phyloP scores from a whole-genome alignment of 2,329 filamentous ascomycete species.

The Graphilbum ipis-grandicollis region DNA sequence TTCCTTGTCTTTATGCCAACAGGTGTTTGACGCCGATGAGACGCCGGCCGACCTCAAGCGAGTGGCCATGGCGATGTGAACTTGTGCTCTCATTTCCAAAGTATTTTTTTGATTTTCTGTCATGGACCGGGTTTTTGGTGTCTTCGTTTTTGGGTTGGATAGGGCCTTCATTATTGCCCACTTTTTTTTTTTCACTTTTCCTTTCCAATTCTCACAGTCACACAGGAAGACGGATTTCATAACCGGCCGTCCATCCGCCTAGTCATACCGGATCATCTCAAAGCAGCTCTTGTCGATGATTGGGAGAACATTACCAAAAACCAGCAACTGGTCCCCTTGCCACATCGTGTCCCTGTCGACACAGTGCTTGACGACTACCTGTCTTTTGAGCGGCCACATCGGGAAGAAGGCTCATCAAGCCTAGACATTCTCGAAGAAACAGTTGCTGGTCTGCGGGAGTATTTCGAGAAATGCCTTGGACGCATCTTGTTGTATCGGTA shows the following conservation, averaged over 20 bases:
- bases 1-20: no score
- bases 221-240: slow-evolving; percentile 76
- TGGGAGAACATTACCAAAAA: slow-evolving; percentile 99
- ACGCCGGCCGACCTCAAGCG: no score
- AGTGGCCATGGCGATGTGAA: no score
- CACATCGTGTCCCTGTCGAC: slow-evolving; percentile 57
- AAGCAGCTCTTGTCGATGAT: slow-evolving; percentile 87
- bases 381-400: slow-evolving; percentile 48
- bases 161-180: neutral
- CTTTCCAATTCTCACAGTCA: neutral
- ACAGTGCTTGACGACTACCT: slow-evolving; percentile 70
- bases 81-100: no score
- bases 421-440: slow-evolving; percentile 83
- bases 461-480: slow-evolving; percentile 82
- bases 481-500: slow-evolving; percentile 74
- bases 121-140: no score
- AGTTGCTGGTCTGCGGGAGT: slow-evolving; percentile 69
- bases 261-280: slow-evolving; percentile 72
- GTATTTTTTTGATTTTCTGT: no score
- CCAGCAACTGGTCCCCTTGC: slow-evolving; percentile 72
- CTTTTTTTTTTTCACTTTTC: neutral
- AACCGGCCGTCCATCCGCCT: slow-evolving; percentile 73
- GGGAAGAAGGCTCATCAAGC: slow-evolving; percentile 49
- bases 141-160: no score
- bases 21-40: no score